A percentile compares a stretch with the other conserved stretches of the same genome.
phyloP scores from a whole-genome alignment of 495 filamentous ascomycete genomes.

The Xylaria acuta region DNA sequence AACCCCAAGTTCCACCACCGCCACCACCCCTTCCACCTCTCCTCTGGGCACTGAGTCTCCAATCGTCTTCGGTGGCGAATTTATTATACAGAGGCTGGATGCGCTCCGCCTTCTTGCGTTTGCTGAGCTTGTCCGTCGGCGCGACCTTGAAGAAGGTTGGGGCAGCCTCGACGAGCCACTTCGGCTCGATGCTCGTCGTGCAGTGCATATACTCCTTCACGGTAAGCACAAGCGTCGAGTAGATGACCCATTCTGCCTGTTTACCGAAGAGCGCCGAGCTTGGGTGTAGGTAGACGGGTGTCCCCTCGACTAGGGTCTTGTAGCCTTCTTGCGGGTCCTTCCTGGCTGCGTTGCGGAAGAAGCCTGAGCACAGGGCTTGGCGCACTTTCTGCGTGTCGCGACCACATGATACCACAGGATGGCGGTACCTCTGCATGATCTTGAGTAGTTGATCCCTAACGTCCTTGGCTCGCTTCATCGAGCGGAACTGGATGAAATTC shows the following conservation, averaged over 20 bases:
- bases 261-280: slow-evolving; percentile 92
- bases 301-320: slow-evolving; percentile 94
- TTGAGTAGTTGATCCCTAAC: slow-evolving; percentile 89
- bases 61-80: slow-evolving; percentile 85
- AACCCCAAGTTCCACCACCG: slow-evolving; percentile 93
- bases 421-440: slow-evolving; percentile 90
- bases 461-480: slow-evolving; percentile 87
- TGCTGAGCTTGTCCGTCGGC: slow-evolving; percentile 83
- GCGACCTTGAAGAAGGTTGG: slow-evolving; percentile 99
- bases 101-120: slow-evolving; percentile 90
- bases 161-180: slow-evolving; percentile 88
- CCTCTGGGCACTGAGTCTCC: slow-evolving; percentile 89
- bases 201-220: slow-evolving; percentile 98
- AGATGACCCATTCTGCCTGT: slow-evolving; percentile 93
- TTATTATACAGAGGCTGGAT: slow-evolving; percentile 95
- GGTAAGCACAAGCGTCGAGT: slow-evolving; percentile 86
- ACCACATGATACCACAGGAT: slow-evolving; percentile 81
- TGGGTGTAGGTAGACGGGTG: slow-evolving; percentile 93
- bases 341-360: slow-evolving; percentile 93
- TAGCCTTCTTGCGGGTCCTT: slow-evolving; percentile 97
- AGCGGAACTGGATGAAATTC: slow-evolving; percentile 93
- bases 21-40: slow-evolving; percentile 88
- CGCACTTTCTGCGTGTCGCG: slow-evolving; percentile 85
- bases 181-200: slow-evolving; percentile 90
- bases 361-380: slow-evolving; percentile 90